Base-by-base conservation (phyloP, 2,329 filamentous ascomycete genomes). In the Fusarium napiforme region DNA sequence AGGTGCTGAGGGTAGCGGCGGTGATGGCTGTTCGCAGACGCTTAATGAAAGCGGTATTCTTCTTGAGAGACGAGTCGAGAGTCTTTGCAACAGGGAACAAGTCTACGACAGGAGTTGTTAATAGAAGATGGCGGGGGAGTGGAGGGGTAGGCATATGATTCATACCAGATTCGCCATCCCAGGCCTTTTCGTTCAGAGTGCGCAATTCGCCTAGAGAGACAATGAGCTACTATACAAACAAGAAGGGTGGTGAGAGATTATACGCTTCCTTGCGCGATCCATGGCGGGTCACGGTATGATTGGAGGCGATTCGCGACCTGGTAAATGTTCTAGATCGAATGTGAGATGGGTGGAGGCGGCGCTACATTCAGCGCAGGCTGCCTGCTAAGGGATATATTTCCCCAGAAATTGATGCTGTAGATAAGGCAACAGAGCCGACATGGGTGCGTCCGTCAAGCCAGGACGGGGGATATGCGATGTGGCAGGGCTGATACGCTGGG, bases 11-110 rank as follows among this genome's bases (percentile, higher is more conserved):
- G 62, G 93, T 93, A 64, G 94, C 87, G 55, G 93, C 85, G 72
- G 93, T 95, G 72, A 98, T 92, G 68, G 94, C 93, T 66, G 96
- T 98, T 77, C 96, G 93, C 63, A 98, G 88, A 79, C 96, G 94
- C 84, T 97, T 98, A 81, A 98, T 98, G 82, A 98, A 98, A 75
- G 95, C 95, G 8, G 96, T 98, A 79, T 98, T 98, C 87, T 98
- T 98, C 85, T 97, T 98, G 82, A 98, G 88, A 58, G 95, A 96
- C 59, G 96, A 97, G 83, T 98, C 96, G 79, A 98, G 92, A 36
- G 93, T 93, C 79, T 89, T 89, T 82, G 90, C 91, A 76, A 96
- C 91, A 60, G 90, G 84, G 79, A 97, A 94, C 71, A 97, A 85
- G 85, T 93, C 95, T 97, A 63, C 30, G 23, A 37, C 50, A 34